Evolutionary conservation across 23 red algal genomes (phyloP), one percentile per base, ranked within the genome.

Genomic region (Gracilaria caudata): DNA sequence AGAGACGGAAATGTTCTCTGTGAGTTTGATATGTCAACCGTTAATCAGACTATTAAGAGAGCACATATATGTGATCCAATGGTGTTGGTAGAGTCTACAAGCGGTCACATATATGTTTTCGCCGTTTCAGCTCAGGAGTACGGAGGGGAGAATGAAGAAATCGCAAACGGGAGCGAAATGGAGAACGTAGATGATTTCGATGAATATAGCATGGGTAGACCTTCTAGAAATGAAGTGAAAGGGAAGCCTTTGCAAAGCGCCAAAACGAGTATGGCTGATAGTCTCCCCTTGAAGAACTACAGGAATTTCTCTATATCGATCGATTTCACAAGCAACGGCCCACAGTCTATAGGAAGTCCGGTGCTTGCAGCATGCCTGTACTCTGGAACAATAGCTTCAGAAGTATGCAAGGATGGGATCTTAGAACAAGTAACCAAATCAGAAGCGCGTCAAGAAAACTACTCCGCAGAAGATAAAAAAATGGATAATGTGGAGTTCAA

Each of bases 51-150:
- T 14, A 72, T 98, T 32, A 86, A 56, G 19, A 66, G 36, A 36
- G 92, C 96, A 26, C 91, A 88, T 37, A 81, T 98, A 12, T 77
- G 56, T 77, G 96, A 98, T 82, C 96, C 96, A 24, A 88, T 93
- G 8, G 75, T 98, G 5, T 17, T 94, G 39, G 58, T 98, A n/a
- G 65, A 86, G 77, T 71, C 91, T 25, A 54, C 55, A 14, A 35
- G 51, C 32, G 73, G 82, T 7, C 65, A 82, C 16, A 28, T 98
- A 33, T 19, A 66, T 73, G 91, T 98, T 49, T 59, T 94, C 23
- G 44, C 81, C 3, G 57, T 90, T 5, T 39, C 26, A 43, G 83
- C 89, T 26, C 32, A 75, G 19, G 60, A 58, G 43, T 73, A 37
- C 33, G 76, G 38, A 21, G 65, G 79, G 47, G 43, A 41, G 28